These are phyloP conservation scores for Paxillus involutus DNA, from an alignment of 768 basidiomycete genomes.

Conservation along the genomic window DNA sequence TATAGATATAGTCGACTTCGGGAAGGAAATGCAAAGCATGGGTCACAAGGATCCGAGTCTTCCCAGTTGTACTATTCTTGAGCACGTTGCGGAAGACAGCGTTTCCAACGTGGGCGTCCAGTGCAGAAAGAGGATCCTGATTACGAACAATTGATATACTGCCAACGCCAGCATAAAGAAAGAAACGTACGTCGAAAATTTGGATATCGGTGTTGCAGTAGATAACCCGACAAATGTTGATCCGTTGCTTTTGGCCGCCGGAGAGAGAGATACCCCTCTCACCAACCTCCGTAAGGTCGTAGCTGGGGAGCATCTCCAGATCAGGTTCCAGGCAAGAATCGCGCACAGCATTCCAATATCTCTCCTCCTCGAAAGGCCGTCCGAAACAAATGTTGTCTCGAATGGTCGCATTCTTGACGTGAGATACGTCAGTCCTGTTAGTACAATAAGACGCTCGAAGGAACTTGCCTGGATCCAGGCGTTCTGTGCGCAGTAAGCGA, in stretches of 20 bases:
- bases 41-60: constrained; percentile 88
- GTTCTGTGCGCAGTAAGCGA: constrained; percentile 83
- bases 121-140: constrained; percentile 82
- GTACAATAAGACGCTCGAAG: neutral
- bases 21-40: constrained; percentile 91
- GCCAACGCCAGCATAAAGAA: neutral
- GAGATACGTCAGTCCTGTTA: neutral
- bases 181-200: constrained; percentile 62
- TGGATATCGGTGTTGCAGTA: constrained; percentile 87
- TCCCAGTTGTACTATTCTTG: constrained; percentile 55
- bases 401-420: constrained; percentile 69
- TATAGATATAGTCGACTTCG: constrained; percentile 83
- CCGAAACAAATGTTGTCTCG: constrained; percentile 92
- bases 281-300: constrained; percentile 84
- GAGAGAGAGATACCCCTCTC: constrained; percentile 87
- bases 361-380: constrained; percentile 73
- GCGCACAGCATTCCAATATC: constrained; percentile 78
- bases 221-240: constrained; percentile 85
- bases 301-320: constrained; percentile 71
- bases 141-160: neutral
- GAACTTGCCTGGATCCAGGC: constrained; percentile 81
- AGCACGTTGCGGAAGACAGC: constrained; percentile 85
- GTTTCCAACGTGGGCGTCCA: constrained; percentile 92
- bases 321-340: constrained; percentile 82
- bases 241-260: constrained; percentile 77